Percentiles rank a stretch among this genome's conserved stretches.
These are phyloP conservation scores for Solanum ahanhuiri DNA, from an alignment of 257 asterid species.

Conservation along the genomic window DNA sequence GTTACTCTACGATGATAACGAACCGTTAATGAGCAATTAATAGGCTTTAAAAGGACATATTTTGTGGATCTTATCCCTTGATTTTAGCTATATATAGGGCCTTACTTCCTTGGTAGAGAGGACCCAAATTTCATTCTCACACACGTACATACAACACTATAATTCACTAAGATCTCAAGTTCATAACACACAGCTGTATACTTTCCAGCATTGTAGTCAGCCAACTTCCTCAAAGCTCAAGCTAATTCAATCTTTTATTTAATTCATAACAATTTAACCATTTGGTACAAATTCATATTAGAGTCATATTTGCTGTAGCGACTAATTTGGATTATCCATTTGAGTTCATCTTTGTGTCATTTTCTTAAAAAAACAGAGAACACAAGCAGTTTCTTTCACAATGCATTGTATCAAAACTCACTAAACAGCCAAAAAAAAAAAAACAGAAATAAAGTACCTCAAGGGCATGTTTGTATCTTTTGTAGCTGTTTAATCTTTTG, in stretches of 20 bases:
- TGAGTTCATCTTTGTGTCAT: neutral
- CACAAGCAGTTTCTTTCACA: neutral
- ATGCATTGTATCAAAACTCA: neutral
- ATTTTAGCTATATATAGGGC: neutral
- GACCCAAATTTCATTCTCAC: neutral
- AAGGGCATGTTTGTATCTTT: slow-evolving; percentile 63
- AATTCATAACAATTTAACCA: neutral
- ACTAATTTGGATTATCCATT: too few species aligned
- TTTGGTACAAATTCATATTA: neutral
- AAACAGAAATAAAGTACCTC: slow-evolving; percentile 26
- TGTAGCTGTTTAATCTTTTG: slow-evolving; percentile 14
- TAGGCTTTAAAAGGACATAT: neutral
- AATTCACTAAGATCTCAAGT: neutral
- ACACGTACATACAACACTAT: neutral
- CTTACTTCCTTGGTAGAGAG: neutral
- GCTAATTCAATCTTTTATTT: neutral
- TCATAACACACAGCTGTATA: neutral
- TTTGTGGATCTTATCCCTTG: neutral
- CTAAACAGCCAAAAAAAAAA: neutral
- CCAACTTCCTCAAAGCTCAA: neutral
- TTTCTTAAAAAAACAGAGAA: neutral
- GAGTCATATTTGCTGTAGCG: too few species aligned
- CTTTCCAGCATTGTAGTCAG: neutral
- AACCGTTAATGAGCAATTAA: neutral
- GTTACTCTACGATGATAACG: neutral